phyloP scores from a whole-genome alignment of 768 basidiomycete species.

The Rhizopogon rudus region DNA sequence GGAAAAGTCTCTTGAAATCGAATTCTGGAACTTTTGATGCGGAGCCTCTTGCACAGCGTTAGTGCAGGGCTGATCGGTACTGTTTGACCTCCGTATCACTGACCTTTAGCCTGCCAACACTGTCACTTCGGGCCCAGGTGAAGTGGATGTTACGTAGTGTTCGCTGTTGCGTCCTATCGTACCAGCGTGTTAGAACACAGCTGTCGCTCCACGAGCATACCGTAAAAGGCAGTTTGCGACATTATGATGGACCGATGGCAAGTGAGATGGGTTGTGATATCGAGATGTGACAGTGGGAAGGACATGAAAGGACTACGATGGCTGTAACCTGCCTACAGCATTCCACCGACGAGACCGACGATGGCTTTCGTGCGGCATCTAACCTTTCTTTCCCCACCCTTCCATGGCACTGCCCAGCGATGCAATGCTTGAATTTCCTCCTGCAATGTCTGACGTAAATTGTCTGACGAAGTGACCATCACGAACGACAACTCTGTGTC shows the following conservation, averaged over 20 bases:
- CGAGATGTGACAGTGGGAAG: background rate
- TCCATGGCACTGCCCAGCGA: slow-evolving; percentile 51
- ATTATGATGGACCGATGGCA: background rate
- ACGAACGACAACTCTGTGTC: slow-evolving; percentile 92
- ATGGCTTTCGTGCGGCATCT: slow-evolving; percentile 60
- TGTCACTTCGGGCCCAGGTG: no score
- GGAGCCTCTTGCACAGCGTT: no score
- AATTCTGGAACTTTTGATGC: no score
- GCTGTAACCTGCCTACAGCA: slow-evolving; percentile 41
- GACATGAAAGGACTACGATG: background rate
- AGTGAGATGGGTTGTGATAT: background rate
- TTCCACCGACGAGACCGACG: slow-evolving; percentile 60
- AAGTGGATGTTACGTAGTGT: no score
- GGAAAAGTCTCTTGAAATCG: no score
- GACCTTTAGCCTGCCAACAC: no score
- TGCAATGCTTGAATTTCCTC: slow-evolving; percentile 52
- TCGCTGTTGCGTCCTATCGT: no score
- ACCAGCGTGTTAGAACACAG: no score
- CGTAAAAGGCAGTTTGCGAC: background rate
- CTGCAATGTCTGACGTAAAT: slow-evolving; percentile 43
- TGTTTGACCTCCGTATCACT: no score
- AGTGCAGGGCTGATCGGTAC: no score
- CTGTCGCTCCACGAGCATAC: background rate
- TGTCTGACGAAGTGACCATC: slow-evolving; percentile 60
- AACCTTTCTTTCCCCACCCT: slow-evolving; percentile 51